These are phyloP conservation scores for Lipomyces japonicus DNA, from an alignment of 805 yeast genomes.

Conservation along the genomic window DNA sequence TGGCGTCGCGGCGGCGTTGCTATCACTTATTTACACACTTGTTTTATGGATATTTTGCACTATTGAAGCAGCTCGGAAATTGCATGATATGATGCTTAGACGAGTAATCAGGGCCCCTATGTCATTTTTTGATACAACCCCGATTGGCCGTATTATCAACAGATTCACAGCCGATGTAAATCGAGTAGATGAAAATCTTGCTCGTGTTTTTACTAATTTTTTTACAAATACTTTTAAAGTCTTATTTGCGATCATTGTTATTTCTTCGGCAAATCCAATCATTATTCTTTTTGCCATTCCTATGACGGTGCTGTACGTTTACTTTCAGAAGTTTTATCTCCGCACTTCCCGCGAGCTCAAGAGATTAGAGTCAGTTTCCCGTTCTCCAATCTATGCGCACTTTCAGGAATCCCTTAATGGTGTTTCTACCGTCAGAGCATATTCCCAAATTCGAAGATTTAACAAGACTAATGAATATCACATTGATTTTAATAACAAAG, in stretches of 20 bases:
- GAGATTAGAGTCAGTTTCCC: slow-evolving; percentile 62
- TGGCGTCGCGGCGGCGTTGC: slow-evolving; percentile 62
- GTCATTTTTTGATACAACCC: slow-evolving; percentile 93
- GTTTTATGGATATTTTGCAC: slow-evolving; percentile 78
- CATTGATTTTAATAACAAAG: slow-evolving; percentile 83
- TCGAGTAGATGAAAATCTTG: slow-evolving; percentile 72
- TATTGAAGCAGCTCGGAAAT: slow-evolving; percentile 58
- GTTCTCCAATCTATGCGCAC: slow-evolving; percentile 75
- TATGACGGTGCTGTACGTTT: slow-evolving; percentile 57
- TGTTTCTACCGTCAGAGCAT: slow-evolving; percentile 72
- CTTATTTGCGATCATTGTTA: slow-evolving; percentile 67
- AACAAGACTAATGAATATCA: slow-evolving; percentile 48
- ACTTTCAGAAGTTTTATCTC: slow-evolving; percentile 67
- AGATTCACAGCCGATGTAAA: slow-evolving; percentile 87
- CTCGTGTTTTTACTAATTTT: slow-evolving; percentile 38
- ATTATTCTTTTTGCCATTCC: slow-evolving; percentile 70
- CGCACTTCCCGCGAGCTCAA: slow-evolving; percentile 72
- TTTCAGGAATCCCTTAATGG: slow-evolving; percentile 79
- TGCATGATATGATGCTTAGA: slow-evolving; percentile 70
- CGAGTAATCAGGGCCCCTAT: slow-evolving; percentile 82
- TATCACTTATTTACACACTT: slow-evolving; percentile 60
- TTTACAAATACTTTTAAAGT: slow-evolving; percentile 38
- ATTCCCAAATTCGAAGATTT: slow-evolving; percentile 59
- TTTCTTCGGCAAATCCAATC: slow-evolving; percentile 82
- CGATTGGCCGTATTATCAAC: slow-evolving; percentile 85